Evolutionary conservation across 352 stramenopile genomes (phyloP).

Genomic region (Blastocystis sp.): DNA sequence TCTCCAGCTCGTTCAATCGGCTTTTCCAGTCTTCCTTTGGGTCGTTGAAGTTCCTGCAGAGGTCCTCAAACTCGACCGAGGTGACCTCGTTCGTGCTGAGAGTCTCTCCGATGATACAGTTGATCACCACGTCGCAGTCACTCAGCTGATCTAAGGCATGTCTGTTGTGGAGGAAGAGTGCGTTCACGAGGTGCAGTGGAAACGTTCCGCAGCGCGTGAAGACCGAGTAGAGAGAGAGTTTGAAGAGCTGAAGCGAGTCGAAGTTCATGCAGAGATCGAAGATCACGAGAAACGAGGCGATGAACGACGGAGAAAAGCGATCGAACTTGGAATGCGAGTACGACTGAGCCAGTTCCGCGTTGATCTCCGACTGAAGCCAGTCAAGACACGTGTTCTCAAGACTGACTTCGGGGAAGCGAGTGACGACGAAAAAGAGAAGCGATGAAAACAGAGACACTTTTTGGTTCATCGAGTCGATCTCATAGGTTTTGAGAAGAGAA

Average conservation of each 20-base stretch:
- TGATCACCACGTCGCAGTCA: background rate
- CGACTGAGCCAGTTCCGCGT: background rate
- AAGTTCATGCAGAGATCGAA: constrained; percentile 21
- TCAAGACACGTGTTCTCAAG: background rate
- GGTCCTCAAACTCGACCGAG: background rate
- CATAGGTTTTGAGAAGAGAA: constrained; percentile 17
- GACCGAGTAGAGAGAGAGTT: background rate
- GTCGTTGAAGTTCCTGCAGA: background rate
- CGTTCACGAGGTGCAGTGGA: background rate
- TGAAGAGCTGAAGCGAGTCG: background rate
- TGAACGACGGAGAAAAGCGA: background rate
- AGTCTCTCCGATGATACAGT: constrained; percentile 12
- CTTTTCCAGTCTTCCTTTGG: background rate
- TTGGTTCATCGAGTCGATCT: background rate
- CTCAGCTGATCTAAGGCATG: background rate
- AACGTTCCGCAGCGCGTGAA: background rate
- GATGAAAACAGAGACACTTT: constrained; percentile 15
- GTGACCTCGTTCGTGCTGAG: background rate
- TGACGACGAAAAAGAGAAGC: background rate
- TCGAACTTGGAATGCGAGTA: background rate
- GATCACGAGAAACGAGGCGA: constrained; percentile 2
- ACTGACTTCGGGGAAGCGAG: background rate
- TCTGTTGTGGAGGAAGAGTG: background rate
- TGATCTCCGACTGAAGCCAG: background rate
- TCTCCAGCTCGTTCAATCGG: background rate